These are phyloP conservation scores for Lachnellula willkommii DNA, from an alignment of 2,329 filamentous ascomycete species.

Conservation along the genomic window DNA sequence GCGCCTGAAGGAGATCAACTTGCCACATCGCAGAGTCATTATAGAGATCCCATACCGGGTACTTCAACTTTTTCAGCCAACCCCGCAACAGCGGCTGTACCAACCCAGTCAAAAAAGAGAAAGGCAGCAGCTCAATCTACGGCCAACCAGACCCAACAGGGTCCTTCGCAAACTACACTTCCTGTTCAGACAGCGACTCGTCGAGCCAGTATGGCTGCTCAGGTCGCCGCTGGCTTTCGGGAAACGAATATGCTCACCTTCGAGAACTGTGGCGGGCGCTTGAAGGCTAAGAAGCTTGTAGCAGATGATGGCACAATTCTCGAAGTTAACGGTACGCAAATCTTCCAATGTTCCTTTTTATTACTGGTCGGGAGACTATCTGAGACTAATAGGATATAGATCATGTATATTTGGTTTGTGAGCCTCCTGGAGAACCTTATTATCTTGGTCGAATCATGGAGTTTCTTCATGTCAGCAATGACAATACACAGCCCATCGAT, in stretches of 20 bases:
- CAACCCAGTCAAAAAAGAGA: constrained; percentile 67
- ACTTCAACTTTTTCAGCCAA: constrained; percentile 54
- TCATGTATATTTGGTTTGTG: constrained; percentile 93
- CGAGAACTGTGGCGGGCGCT: constrained; percentile 60
- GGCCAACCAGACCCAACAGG: constrained; percentile 10
- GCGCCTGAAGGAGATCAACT: constrained; percentile 27
- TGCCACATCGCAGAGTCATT: constrained; percentile 23
- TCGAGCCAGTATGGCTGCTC: constrained; percentile 16
- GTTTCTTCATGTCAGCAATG: constrained; percentile 78
- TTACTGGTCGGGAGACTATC: neutral
- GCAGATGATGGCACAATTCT: constrained; percentile 88
- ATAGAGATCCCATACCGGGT: constrained; percentile 48
- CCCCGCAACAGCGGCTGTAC: constrained; percentile 26
- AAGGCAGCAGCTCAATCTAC: constrained; percentile 54
- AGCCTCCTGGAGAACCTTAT: constrained; percentile 95
- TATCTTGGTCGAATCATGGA: constrained; percentile 98
- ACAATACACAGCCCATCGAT: constrained; percentile 69
- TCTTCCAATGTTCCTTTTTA: neutral
- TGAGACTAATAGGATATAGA: constrained; percentile 41
- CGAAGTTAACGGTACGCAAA: constrained; percentile 74
- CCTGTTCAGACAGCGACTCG: constrained; percentile 12
- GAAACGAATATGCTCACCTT: constrained; percentile 89
- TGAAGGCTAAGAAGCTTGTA: constrained; percentile 72
- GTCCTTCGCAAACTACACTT: constrained; percentile 7
- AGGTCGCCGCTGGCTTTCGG: constrained; percentile 27